Base-by-base conservation (phyloP, 805 yeast genomes). In the Kuraishia ogatae region DNA sequence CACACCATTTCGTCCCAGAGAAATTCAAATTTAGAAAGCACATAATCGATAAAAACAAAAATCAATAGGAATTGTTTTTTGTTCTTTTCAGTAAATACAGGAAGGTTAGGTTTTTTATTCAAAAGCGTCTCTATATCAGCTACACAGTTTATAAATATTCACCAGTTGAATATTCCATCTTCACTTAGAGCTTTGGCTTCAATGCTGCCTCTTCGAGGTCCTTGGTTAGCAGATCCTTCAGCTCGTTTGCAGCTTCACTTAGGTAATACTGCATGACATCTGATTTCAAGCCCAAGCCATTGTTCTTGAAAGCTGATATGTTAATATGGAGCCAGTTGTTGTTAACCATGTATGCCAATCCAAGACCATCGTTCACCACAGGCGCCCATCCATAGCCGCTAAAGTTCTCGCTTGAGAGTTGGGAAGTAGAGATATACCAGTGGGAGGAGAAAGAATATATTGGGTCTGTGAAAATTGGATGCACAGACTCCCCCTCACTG, bases 321-420 rank as follows among this genome's bases (percentile, higher is more conserved):
- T 92, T 93, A 65, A 94, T 83, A 67, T 91, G 93, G 60, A 91
- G 65, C 83, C 88, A 85, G 62, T 92, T 87, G 57, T 82, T 81
- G 76, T 89, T 91, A 65, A 93, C 78, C 89, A 91, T 89, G 75
- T 93, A 93, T 8, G 97, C 97, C 59, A 89, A 78, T 7, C 98
- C 99, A 64, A 88, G 84, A 8, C 99, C 99, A 58, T 86, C 89
- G 66, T 92, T 96, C 62, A 87, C 84, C 52, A 94, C 98, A 69
- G 96, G 96, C 20, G 97, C 82, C 89, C 91, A 93, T 39, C 99
- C 99, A 78, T 92, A 93, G 50, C 96, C 92, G 68, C 90, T 90
- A 72, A 90, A 89, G 70, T 76, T 77, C 63, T 85, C 88, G 4
- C 96, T 87, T 8, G 94, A 87, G 60, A 93, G 77, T 71, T 93